Evolutionary conservation across 768 basidiomycete genomes (phyloP), one percentile per base, ranked within the genome.

Genomic region (Mycena albidolilacea): DNA sequence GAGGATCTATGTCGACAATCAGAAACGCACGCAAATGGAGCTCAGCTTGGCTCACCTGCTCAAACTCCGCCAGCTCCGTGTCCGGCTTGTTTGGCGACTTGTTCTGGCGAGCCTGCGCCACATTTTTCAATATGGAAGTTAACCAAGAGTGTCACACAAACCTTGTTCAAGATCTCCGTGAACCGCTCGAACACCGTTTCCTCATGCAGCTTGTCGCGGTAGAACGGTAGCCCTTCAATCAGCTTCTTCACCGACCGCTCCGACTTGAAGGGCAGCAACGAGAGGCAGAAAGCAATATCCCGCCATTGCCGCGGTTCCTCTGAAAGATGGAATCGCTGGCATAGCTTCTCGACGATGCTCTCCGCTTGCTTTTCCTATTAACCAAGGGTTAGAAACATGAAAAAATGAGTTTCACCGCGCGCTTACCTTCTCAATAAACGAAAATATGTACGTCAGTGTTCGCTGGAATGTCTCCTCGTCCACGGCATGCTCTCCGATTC

Each of bases 191-290:
- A 98, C 7, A 99, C 97, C 0, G 82, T 85, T 52, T 90, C 86
- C 73, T 99, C 97, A 82, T 97, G 95, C 50, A 99, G 84, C 83
- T 99, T 99, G 85, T 99, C 98, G 64, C 96, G 93, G 78, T 99
- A 99, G 83, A 92, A 94, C 58, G 93, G 95, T 35, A 99, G 81
- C 1, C 91, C 97, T 75, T 99, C 97, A 77, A 96, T 94, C 71
- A 99, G 90, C 81, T 97, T 98, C 89, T 98, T 98, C 77, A 98
- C 91, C 0, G 97, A 97, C 41, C 94, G 90, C 76, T 99, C 98
- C 1, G 96, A 97, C 80, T 98, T 98, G 93, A 95, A 99, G 0
- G 97, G 97, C 17, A 99, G 87, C 2, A 98, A 83, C 0, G 97
- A 97, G 3, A 99, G 85, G 80, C 97, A 99, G 83, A 92, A 99